These are phyloP conservation scores for Effrenium voratum DNA, from an alignment of 73 alveolate species.

Conservation along the genomic window DNA sequence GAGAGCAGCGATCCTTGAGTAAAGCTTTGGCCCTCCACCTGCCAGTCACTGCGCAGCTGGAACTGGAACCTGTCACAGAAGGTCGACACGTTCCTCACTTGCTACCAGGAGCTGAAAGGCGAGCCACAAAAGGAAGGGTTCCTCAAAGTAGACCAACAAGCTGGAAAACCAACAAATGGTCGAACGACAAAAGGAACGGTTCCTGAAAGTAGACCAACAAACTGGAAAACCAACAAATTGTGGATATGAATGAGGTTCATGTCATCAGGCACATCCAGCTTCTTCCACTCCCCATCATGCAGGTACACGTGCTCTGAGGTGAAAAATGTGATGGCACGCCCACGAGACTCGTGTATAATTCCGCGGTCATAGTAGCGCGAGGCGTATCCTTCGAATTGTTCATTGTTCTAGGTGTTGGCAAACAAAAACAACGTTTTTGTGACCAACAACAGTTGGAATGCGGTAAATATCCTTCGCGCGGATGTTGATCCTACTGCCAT, in stretches of 20 bases:
- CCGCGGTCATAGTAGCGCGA: constrained; percentile 54
- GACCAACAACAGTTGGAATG: no score
- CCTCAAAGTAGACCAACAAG: no score
- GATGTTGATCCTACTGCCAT: no score
- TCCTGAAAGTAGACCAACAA: no score
- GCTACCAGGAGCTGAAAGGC: no score
- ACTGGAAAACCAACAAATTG: no score
- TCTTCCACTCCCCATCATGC: constrained; percentile 60
- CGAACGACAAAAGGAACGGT: no score
- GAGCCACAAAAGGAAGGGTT: no score
- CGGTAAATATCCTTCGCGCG: no score
- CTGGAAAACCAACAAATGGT: no score
- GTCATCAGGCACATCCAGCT: constrained; percentile 59
- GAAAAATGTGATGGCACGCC: constrained; percentile 6
- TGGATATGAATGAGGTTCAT: no score
- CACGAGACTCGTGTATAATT: constrained; percentile 25
- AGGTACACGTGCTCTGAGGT: constrained; percentile 23
- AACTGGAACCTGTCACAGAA: constrained; percentile 71
- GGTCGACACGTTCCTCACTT: constrained; percentile 9
- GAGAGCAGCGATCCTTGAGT: constrained; percentile 67
- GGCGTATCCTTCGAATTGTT: neutral
- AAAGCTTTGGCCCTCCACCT: constrained; percentile 43
- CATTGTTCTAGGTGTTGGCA: constrained; percentile 1
- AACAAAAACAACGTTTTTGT: no score
- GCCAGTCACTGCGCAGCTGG: constrained; percentile 72